Conservation (phyloP, 441 rosid species). For the Adansonia grandidieri region DNA sequence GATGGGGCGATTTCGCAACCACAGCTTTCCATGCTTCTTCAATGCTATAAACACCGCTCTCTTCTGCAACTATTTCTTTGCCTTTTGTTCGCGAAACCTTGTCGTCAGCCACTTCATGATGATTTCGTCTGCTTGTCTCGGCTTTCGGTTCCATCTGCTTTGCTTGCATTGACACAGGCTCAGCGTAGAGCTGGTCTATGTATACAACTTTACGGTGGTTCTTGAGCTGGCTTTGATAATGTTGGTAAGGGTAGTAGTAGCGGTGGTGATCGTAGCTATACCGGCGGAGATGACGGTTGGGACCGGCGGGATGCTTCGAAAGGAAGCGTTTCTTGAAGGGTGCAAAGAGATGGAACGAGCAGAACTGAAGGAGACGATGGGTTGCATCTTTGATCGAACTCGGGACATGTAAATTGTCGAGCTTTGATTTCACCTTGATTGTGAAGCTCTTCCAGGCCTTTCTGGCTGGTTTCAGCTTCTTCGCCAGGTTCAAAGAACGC, state of each 20-base stretch:
- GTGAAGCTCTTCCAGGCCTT: slow-evolving; percentile 58
- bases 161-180: slow-evolving; percentile 16
- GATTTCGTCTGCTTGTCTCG: slow-evolving; percentile 38
- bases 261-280: slow-evolving; percentile 20
- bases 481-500: slow-evolving; percentile 50
- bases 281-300: slow-evolving; percentile 10
- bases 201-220: slow-evolving; percentile 43
- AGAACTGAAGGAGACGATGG: slow-evolving; percentile 45
- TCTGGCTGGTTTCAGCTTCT: slow-evolving; percentile 62
- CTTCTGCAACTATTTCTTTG: slow-evolving; percentile 25
- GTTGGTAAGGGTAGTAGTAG: slow-evolving; percentile 23
- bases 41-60: slow-evolving; percentile 40
- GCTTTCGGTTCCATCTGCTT: slow-evolving; percentile 22
- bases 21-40: slow-evolving; percentile 82
- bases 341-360: slow-evolving; percentile 43
- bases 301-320: slow-evolving; percentile 25
- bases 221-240: slow-evolving; percentile 31
- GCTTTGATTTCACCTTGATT: slow-evolving; percentile 44
- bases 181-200: slow-evolving; percentile 50
- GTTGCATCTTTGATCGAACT: slow-evolving; percentile 46
- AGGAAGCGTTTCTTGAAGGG: slow-evolving; percentile 57
- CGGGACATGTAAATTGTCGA: slow-evolving; percentile 42
- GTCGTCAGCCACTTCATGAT: slow-evolving; percentile 31
- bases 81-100: slow-evolving; percentile 20
- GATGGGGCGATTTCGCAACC: slow-evolving; percentile 72